phyloP scores from a whole-genome alignment of 371 early-diverging fungal genomes.

The Blakeslea trispora region DNA sequence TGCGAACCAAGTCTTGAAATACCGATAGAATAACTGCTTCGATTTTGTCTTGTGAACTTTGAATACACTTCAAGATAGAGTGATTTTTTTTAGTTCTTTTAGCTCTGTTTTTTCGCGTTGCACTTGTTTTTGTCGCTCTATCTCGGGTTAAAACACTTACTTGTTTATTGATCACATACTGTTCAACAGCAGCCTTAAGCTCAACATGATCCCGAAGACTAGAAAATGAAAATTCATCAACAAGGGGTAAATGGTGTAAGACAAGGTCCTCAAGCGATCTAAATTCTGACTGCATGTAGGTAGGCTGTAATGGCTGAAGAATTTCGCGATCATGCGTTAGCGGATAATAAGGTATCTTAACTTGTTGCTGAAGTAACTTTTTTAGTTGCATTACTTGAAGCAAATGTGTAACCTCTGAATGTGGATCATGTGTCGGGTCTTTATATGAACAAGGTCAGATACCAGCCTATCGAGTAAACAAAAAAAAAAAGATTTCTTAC shows the following conservation, averaged over 20 bases:
- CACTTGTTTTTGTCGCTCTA: no score
- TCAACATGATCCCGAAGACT: neutral
- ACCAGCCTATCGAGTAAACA: neutral
- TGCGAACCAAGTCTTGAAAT: neutral
- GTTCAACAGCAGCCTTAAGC: no score
- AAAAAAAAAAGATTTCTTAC: slow-evolving; percentile 10
- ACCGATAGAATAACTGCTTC: no score
- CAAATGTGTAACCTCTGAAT: slow-evolving; percentile 5
- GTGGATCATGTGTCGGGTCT: slow-evolving; percentile 8
- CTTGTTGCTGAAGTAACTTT: neutral
- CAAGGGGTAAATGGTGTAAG: neutral
- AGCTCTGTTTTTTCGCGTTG: no score
- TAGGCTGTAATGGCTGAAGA: neutral
- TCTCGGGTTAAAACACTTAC: no score
- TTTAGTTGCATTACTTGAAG: neutral
- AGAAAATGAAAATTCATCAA: neutral
- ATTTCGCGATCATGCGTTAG: neutral
- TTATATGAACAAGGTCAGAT: neutral
- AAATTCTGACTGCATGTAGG: no score
- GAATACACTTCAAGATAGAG: no score
- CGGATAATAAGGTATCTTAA: neutral
- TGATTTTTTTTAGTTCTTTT: no score
- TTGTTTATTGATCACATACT: no score
- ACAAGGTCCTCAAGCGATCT: neutral
- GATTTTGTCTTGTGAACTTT: no score